Evolutionary conservation across 768 basidiomycete genomes (phyloP).

Genomic region (Amyloporia xantha): DNA sequence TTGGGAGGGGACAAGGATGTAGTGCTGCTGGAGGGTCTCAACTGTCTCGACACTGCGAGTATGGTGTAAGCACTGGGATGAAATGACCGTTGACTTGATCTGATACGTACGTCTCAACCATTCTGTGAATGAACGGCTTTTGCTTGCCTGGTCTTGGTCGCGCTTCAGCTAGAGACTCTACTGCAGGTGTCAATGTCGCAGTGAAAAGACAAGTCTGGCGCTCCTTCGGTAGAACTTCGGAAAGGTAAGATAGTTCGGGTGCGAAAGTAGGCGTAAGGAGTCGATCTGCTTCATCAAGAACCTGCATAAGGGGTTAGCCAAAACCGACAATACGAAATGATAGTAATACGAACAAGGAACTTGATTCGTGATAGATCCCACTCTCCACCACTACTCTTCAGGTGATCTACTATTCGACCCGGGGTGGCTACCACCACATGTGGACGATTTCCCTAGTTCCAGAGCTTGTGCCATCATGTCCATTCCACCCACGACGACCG

Average conservation of each 20-base stretch:
- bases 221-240: slow-evolving; percentile 68
- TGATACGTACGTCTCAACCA: slow-evolving; percentile 56
- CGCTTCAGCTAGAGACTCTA: slow-evolving; percentile 69
- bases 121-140: slow-evolving; percentile 80
- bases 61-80: too few relatives aligned
- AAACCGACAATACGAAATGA: too few relatives aligned
- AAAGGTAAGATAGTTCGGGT: slow-evolving; percentile 74
- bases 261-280: slow-evolving; percentile 86
- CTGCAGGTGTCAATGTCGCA: slow-evolving; percentile 84
- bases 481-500: slow-evolving; percentile 95
- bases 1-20: slow-evolving; percentile 90
- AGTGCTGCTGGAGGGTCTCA: slow-evolving; percentile 78
- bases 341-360: slow-evolving; percentile 58
- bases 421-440: slow-evolving; percentile 96
- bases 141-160: slow-evolving; percentile 77
- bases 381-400: slow-evolving; percentile 68
- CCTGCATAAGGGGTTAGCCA: slow-evolving; percentile 36
- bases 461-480: slow-evolving; percentile 94
- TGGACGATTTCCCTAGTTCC: slow-evolving; percentile 76
- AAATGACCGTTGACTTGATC: too few relatives aligned
- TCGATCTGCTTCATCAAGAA: slow-evolving; percentile 95
- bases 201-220: slow-evolving; percentile 98
- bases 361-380: slow-evolving; percentile 84
- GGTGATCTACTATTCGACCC: slow-evolving; percentile 87
- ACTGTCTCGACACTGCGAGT: slow-evolving; percentile 78